phyloP scores from a whole-genome alignment of 1,284 basidiomycete genomes.

The Schizophyllum commune region DNA sequence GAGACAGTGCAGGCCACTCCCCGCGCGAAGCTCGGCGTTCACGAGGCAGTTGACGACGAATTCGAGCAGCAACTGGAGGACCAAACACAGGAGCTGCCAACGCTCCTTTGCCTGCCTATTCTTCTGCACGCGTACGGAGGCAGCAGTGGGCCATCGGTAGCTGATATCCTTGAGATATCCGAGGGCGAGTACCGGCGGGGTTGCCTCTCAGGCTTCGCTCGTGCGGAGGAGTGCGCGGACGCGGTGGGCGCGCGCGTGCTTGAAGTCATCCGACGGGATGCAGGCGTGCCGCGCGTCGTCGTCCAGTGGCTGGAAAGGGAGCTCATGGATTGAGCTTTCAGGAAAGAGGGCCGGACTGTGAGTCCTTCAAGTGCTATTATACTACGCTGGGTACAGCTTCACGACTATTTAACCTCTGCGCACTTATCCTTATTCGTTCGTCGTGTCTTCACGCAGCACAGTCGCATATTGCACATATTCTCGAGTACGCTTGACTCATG shows the following conservation, averaged over 20 bases:
- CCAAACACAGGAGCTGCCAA: slow-evolving; percentile 56
- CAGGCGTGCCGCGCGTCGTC: slow-evolving; percentile 26
- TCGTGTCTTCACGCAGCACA: no score
- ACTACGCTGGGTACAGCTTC: no score
- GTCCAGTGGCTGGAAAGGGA: slow-evolving; percentile 44
- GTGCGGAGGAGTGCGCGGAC: slow-evolving; percentile 64
- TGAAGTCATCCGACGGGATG: slow-evolving; percentile 33
- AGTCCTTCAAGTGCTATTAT: no score
- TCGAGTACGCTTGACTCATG: no score
- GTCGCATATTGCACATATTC: no score
- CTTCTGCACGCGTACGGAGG: slow-evolving; percentile 39
- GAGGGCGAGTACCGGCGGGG: slow-evolving; percentile 58
- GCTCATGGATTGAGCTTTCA: slow-evolving; percentile 12
- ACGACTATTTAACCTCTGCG: no score
- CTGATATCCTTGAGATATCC: slow-evolving; percentile 45
- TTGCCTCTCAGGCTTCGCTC: slow-evolving; percentile 64
- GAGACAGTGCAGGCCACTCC: slow-evolving; percentile 34
- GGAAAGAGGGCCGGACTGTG: no score
- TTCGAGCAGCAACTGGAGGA: slow-evolving; percentile 35
- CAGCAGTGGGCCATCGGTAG: slow-evolving; percentile 30
- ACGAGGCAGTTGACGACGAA: slow-evolving; percentile 15
- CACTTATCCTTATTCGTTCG: no score
- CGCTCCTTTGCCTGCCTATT: slow-evolving; percentile 61
- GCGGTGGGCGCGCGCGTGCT: slow-evolving; percentile 50
- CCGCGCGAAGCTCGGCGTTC: slow-evolving; percentile 16